phyloP scores from a whole-genome alignment of 1,139 yeast genomes.

The Diutina neorugosa region DNA sequence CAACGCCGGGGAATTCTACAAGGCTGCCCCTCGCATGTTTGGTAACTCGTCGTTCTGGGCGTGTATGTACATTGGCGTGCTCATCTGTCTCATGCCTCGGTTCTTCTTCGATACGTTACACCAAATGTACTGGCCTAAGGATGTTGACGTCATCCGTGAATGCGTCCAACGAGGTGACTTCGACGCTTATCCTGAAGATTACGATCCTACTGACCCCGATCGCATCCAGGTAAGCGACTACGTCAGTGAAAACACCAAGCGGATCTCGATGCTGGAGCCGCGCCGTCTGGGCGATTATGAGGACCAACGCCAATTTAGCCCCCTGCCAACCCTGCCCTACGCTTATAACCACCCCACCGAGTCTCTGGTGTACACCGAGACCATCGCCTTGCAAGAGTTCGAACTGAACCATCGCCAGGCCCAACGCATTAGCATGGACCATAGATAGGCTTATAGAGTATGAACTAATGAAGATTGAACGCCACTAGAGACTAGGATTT shows the following conservation, averaged over 20 bases:
- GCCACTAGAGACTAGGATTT: neutral
- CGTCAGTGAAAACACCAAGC: neutral
- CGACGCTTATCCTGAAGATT: slow-evolving; percentile 41
- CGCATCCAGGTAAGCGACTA: slow-evolving; percentile 18
- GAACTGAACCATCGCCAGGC: neutral
- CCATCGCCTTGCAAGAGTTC: slow-evolving; percentile 2
- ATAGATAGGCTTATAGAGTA: neutral
- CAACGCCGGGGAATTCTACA: slow-evolving; percentile 58
- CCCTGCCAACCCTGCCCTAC: slow-evolving; percentile 1
- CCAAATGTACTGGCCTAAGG: slow-evolving; percentile 58
- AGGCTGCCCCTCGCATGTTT: slow-evolving; percentile 51
- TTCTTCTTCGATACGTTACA: slow-evolving; percentile 52
- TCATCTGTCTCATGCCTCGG: slow-evolving; percentile 69
- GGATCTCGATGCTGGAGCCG: neutral
- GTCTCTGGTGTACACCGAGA: neutral
- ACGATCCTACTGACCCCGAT: slow-evolving; percentile 55
- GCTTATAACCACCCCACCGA: neutral
- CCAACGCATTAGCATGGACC: neutral
- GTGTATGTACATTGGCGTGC: slow-evolving; percentile 56
- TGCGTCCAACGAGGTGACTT: slow-evolving; percentile 50
- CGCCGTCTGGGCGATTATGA: neutral
- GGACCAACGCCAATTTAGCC: neutral
- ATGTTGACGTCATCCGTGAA: slow-evolving; percentile 81
- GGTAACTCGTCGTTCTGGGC: slow-evolving; percentile 78
- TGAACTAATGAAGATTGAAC: neutral